Percentiles rank a stretch among this genome's conserved stretches.
Evolutionary conservation across 768 basidiomycete species (phyloP).

Genomic region (Tricholoma furcatifolium): DNA sequence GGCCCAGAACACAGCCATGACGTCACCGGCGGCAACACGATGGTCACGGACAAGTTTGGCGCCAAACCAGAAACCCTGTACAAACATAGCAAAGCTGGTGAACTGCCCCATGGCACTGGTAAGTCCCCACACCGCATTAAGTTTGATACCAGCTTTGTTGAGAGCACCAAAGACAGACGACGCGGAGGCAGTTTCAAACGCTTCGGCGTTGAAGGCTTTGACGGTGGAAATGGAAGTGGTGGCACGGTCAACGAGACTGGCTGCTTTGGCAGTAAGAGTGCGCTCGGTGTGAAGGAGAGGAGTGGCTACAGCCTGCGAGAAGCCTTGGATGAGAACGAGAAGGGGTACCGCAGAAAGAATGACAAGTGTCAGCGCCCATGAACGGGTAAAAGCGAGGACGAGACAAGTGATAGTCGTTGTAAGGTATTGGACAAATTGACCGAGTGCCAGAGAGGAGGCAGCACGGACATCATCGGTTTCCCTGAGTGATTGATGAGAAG

Average conservation of each 20-base stretch:
- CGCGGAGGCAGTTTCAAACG: slow-evolving; percentile 41
- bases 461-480: slow-evolving; percentile 94
- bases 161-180: slow-evolving; percentile 46
- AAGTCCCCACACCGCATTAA: slow-evolving; percentile 75
- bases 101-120: slow-evolving; percentile 73
- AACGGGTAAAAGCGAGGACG: slow-evolving; percentile 76
- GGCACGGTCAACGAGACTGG: slow-evolving; percentile 79
- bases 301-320: slow-evolving; percentile 68
- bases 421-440: slow-evolving; percentile 76
- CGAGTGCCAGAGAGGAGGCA: slow-evolving; percentile 78
- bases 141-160: slow-evolving; percentile 44
- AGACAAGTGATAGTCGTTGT: slow-evolving; percentile 80
- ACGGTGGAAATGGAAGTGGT: slow-evolving; percentile 80
- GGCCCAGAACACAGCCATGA: slow-evolving; percentile 99
- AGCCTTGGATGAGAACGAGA: slow-evolving; percentile 70
- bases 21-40: slow-evolving; percentile 64
- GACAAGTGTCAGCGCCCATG: slow-evolving; percentile 85
- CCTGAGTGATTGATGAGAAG: slow-evolving; percentile 36
- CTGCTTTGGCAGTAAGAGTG: slow-evolving; percentile 62
- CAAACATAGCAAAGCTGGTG: slow-evolving; percentile 88
- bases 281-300: slow-evolving; percentile 73
- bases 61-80: slow-evolving; percentile 97
- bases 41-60: slow-evolving; percentile 83
- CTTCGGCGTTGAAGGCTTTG: slow-evolving; percentile 86
- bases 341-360: slow-evolving; percentile 88